Evolutionary conservation across 345 rosid species (phyloP), one percentile per base, ranked within the genome.

Genomic region (Arabis alpina): DNA sequence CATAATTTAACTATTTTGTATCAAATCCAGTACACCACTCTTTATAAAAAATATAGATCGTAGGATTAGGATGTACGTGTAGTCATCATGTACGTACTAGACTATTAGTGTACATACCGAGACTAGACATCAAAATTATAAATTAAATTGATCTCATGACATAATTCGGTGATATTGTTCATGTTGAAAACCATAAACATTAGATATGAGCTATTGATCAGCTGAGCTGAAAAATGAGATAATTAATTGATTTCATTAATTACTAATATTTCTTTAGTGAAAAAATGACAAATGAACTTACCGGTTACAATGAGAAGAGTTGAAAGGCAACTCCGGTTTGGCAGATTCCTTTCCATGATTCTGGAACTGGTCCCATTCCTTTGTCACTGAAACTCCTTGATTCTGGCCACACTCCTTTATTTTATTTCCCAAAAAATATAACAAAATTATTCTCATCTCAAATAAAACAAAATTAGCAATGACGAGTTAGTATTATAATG

Each of bases 391-490:
- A 88, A 49, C 96, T 87, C 61, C 72, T 43, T 30, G 88, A 86
- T 63, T 91, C 97, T 73, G 96, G 93, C 96, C 96, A 91, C 72
- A 86, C 83, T 54, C 97, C 97, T 91, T 65, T 7, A 36, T 6
- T 36, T 36, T 28, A 54, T 10, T 8, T 28, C 15, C 54, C n/a
- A 63, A 48, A 3, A 72, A 56, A 12, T 32, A 9, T 5, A 12
- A 36, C 39, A 7, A 43, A 24, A 28, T 30, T 54, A 43, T 54
- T 14, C 1, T n/a, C 40, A 36, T 36, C 16, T 24, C 16, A 25
- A 3, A 3, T 8, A 8, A 7, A 36, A 10, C 10, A 36, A 7
- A 36, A 32, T 32, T 5, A 32, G 36, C 36, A 32, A 32, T 32
- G 36, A 5, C 36, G 2, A 36, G 10, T 36, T 36, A 7, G 8